phyloP scores from a whole-genome alignment of 176 grass and related monocot genomes.

The Avena sativa region DNA sequence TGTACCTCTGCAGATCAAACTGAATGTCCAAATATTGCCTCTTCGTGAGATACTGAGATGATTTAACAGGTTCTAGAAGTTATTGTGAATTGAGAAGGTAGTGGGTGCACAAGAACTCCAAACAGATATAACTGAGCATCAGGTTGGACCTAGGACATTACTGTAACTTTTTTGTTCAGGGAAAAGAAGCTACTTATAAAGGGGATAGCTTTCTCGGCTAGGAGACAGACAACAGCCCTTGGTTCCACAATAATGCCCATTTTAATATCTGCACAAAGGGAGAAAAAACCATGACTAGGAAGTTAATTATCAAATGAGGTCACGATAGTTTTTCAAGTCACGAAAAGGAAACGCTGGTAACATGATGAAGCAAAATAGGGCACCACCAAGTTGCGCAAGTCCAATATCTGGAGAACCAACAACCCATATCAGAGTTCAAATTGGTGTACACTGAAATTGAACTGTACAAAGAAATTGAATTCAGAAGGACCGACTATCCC shows the following conservation, averaged over 20 bases:
- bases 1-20: background rate
- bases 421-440: no score
- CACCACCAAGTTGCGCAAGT: no score
- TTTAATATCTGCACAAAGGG: background rate
- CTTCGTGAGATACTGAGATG: background rate
- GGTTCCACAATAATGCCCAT: background rate
- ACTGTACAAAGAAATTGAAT: background rate
- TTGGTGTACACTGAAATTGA: background rate
- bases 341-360: background rate
- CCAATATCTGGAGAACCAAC: no score
- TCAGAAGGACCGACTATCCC: background rate
- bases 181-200: background rate
- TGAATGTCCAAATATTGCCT: constrained; percentile 15
- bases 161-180: background rate
- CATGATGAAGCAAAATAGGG: no score
- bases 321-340: background rate
- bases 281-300: background rate
- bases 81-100: background rate
- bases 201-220: background rate
- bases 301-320: background rate
- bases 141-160: background rate
- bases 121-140: background rate
- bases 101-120: background rate
- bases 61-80: background rate
- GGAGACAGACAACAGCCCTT: background rate